A percentile compares a stretch with the other conserved stretches of the same genome.
Evolutionary conservation across 129 eudicot species (phyloP).

Genomic region (Centrapalus pauciflorus): DNA sequence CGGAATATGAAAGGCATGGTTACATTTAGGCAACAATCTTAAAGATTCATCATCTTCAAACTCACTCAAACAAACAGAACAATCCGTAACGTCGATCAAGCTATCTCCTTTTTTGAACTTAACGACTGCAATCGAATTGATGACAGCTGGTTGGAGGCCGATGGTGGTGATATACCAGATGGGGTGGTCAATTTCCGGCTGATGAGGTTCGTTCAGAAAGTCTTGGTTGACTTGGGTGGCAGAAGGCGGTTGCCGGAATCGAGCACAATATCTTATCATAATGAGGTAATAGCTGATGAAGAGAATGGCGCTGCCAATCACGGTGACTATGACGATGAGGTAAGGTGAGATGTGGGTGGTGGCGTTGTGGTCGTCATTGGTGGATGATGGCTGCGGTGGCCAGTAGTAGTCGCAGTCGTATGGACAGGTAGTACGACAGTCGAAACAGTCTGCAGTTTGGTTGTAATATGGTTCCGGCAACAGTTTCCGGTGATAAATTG

Average conservation of each 20-base stretch:
- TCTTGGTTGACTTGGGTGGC: slow-evolving; percentile 10
- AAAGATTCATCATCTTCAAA: slow-evolving; percentile 43
- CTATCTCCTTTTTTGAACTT: slow-evolving; percentile 31
- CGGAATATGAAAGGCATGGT: slow-evolving; percentile 50
- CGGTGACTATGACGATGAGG: slow-evolving; percentile 18
- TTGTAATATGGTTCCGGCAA: slow-evolving; percentile 13
- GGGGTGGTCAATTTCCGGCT: slow-evolving; percentile 37
- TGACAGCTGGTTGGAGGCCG: slow-evolving; percentile 45
- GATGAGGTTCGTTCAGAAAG: slow-evolving; percentile 22
- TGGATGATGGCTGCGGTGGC: neutral
- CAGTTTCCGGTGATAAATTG: slow-evolving; percentile 33
- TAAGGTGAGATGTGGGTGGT: slow-evolving; percentile 23
- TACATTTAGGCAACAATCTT: slow-evolving; percentile 54
- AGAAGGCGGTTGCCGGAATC: slow-evolving; percentile 13
- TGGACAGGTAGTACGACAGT: slow-evolving; percentile 26
- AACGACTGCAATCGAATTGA: slow-evolving; percentile 34
- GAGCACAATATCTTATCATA: slow-evolving; percentile 20
- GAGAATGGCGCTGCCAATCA: slow-evolving; percentile 27
- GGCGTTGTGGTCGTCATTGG: neutral
- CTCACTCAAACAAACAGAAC: slow-evolving; percentile 54
- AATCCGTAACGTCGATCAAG: slow-evolving; percentile 37
- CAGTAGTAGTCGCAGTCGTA: slow-evolving; percentile 29
- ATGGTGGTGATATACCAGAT: slow-evolving; percentile 52
- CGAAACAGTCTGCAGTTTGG: slow-evolving; percentile 18
- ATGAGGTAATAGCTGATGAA: slow-evolving; percentile 35